These are phyloP conservation scores for Solanum chiquidenum DNA, from an alignment of 257 asterid genomes.

Conservation along the genomic window DNA sequence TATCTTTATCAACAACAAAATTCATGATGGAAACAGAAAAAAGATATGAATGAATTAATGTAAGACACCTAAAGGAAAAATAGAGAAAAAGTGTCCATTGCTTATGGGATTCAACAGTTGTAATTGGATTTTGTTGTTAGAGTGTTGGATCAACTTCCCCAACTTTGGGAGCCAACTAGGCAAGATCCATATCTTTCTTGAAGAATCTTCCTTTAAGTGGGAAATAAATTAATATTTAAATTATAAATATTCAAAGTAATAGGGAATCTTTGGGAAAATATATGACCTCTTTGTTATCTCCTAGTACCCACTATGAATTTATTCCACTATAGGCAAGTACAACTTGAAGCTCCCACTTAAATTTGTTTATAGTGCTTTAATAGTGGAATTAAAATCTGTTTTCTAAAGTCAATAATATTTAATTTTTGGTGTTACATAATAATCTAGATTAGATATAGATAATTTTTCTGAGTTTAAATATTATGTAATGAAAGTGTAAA, in stretches of 20 bases:
- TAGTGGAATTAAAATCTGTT: not conserved
- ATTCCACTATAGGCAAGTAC: not conserved
- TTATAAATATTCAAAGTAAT: not conserved
- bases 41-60: not conserved
- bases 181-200: not conserved
- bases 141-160: constrained; percentile 8
- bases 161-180: constrained; percentile 14
- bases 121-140: not conserved
- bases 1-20: not conserved
- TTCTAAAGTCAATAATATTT: not conserved
- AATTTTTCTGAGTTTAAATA: not conserved
- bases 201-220: constrained; percentile 6
- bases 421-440: not conserved
- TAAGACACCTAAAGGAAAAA: not conserved
- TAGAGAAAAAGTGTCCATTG: constrained; percentile 2
- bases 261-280: not conserved
- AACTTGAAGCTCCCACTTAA: not conserved
- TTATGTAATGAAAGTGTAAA: not conserved
- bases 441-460: not conserved
- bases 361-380: not conserved
- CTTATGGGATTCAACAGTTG: not conserved
- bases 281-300: not conserved
- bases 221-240: not conserved
- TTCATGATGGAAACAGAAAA: not conserved
- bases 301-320: not conserved